These are phyloP conservation scores for Prinsepia uniflora DNA, from an alignment of 306 rosid genomes.

Conservation along the genomic window DNA sequence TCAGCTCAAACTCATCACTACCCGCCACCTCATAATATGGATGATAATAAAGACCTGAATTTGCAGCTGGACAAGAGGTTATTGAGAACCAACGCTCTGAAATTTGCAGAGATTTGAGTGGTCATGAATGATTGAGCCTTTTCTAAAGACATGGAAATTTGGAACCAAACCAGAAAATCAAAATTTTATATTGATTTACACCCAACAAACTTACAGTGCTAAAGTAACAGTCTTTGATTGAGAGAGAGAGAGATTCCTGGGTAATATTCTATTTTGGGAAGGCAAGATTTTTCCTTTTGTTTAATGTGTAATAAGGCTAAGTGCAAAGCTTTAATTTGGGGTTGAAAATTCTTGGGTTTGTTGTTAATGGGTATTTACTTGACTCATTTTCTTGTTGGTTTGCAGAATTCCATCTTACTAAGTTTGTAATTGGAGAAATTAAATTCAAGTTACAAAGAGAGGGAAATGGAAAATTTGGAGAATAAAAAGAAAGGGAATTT, in stretches of 20 bases:
- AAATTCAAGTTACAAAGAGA: no score
- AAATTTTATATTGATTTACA: conserved; percentile 21
- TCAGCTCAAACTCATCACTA: conserved; percentile 28
- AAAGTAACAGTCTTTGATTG: conserved; percentile 36
- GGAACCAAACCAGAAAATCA: conserved; percentile 25
- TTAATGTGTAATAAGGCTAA: no score
- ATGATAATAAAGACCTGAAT: not conserved
- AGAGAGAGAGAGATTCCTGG: conserved; percentile 27
- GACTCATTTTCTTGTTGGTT: conserved; percentile 33
- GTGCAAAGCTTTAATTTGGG: conserved; percentile 25
- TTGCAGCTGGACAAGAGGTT: no score
- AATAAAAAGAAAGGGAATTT: no score
- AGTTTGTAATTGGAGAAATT: no score
- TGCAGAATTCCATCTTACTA: no score
- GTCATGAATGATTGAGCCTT: conserved; percentile 41
- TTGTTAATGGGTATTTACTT: conserved; percentile 39
- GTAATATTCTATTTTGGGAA: conserved; percentile 27
- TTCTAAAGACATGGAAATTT: conserved; percentile 30
- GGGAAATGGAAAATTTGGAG: no score
- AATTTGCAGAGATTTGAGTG: conserved; percentile 32
- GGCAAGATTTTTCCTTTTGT: conserved; percentile 28
- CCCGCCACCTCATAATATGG: conserved; percentile 5
- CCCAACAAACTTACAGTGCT: conserved; percentile 24
- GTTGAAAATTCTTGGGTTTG: conserved; percentile 28
- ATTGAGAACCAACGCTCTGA: conserved; percentile 29